Base-by-base conservation (phyloP, 1,284 basidiomycete genomes). In the Apiotrichum mycotoxinovorans region DNA sequence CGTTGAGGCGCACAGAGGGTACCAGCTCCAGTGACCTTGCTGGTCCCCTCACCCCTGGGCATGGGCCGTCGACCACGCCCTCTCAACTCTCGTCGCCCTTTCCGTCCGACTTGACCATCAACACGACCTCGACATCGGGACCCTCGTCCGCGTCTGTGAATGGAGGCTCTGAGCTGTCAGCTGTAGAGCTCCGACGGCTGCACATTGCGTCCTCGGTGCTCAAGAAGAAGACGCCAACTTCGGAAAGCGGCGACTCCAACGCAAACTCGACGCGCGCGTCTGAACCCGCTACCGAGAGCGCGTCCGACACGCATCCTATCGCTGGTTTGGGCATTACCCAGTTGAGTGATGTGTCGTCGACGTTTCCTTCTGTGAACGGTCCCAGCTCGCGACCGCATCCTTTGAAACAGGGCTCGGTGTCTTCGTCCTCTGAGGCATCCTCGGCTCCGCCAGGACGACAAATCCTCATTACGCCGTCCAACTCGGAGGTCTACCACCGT, bases 11-110 rank as follows among this genome's bases (percentile, higher is more conserved):
- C 2, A 17, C 45, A 18, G 50, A 52, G 12, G 53, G 52, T 1
- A 44, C 41, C 22, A 47, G 47, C 20, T 44, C 46, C 18, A 49
- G 48, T 25, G 50, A 58, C 22, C 61, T 71, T 2, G 71, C 72
- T n/a, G 72, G 72, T 14, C 69, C 70, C 7, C 54, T 72, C 14
- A 73, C 69, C 7, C 70, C 70, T 4, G 70, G 68, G 2, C 17
- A 23, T 37, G 35, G 47, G 37, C 10, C 46, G 5, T 35, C 54
- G 12, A 8, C 49, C 12, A 27, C 51, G 11, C 34, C 34, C 3
- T 62, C 60, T 5, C 51, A 51, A 48, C 27, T 52, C 17, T 53
- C 54, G 22, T 58, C 60, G 27, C 57, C 57, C 2, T 58, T 52
- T 42, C 56, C 60, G 0, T 56, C 60, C 10, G 57, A 62, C 30